Evolutionary conservation across 2,329 filamentous ascomycete genomes (phyloP).

Genomic region (Pseudocercospora musae): DNA sequence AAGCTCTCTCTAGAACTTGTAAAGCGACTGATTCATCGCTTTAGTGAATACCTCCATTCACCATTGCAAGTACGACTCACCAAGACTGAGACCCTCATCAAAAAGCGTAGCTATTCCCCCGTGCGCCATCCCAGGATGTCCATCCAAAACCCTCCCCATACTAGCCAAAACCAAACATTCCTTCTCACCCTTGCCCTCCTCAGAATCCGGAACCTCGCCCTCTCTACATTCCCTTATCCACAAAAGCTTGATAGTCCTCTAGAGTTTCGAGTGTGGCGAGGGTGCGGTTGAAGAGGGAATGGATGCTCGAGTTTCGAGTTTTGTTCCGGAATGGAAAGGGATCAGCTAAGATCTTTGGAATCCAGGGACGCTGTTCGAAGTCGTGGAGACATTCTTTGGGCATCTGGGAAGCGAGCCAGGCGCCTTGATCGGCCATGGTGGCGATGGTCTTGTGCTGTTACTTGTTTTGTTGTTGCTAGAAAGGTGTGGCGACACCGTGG

Average conservation of each 20-base stretch:
- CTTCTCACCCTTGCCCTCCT: conserved; percentile 8
- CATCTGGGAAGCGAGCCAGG: conserved; percentile 15
- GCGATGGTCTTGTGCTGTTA: background rate
- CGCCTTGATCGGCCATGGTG: conserved; percentile 4
- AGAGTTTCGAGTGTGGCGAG: conserved; percentile 13
- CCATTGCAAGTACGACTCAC: background rate
- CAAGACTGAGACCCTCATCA: conserved; percentile 9
- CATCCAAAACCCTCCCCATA: conserved; percentile 12
- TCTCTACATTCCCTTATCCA: background rate
- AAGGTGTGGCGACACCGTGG: too few species aligned
- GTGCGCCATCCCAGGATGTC: conserved; percentile 9
- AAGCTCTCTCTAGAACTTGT: conserved; percentile 5
- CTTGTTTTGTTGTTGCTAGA: background rate
- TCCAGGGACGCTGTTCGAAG: conserved; percentile 8
- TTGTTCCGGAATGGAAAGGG: conserved; percentile 7
- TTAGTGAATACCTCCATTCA: too few species aligned
- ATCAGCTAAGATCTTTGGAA: conserved; percentile 9
- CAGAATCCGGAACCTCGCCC: background rate
- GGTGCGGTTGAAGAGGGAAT: conserved; percentile 10
- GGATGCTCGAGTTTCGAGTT: conserved; percentile 9
- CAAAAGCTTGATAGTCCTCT: conserved; percentile 10
- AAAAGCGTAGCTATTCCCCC: conserved; percentile 15
- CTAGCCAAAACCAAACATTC: conserved; percentile 10
- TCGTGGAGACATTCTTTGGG: conserved; percentile 12
- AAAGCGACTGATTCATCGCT: background rate